Base-by-base conservation (phyloP, 2,329 filamentous ascomycete species). In the Colletotrichum limetticola region DNA sequence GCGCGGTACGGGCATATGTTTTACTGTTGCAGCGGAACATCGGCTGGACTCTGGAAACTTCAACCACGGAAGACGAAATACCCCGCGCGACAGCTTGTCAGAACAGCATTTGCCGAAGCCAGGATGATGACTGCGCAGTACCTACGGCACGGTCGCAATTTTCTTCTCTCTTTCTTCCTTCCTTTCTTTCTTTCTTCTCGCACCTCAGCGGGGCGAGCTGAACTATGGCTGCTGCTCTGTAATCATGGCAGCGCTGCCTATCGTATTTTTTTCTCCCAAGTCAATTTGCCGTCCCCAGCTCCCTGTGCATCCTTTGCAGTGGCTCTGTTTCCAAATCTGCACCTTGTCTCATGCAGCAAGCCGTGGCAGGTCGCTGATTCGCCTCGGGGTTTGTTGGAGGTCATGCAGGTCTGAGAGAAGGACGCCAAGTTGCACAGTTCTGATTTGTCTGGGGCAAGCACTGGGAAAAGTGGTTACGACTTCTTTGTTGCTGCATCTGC, bases 271-370 rank as follows among this genome's bases (percentile, higher is more conserved):
- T 42, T 32, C 11, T 32, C 11, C 5, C 37, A 49, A 26, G 30
- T 65, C 32, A 42, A 30, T 16, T 22, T 37, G n/a, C 24, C 52
- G 53, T 42, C 46, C 32, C 32, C 32, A 9, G 11, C 32, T 32
- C 11, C 42, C n/a, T 28, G 30, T 68, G 56, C 37, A 72, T 24
- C 53, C 32, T 30, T 37, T 49, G 59, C 42, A 70, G 70, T 60
- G 42, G 59, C 11, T 69, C 59, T 37, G 71, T 72, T 72, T 72
- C 71, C 62, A 49, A 72, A 65, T 70, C 60, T 71, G 71, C 62
- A 60, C 56, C 66, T 52, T 32, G 66, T 61, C 56, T 56, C 37
- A 71, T 74, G 71, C 71, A 72, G 53, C 49, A 57, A 68, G 68
- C 68, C 62, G 53, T 59, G 32, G 46, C 32, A 30, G 62, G 30